Conservation (phyloP, 441 rosid species). For the Brassica balearica region DNA sequence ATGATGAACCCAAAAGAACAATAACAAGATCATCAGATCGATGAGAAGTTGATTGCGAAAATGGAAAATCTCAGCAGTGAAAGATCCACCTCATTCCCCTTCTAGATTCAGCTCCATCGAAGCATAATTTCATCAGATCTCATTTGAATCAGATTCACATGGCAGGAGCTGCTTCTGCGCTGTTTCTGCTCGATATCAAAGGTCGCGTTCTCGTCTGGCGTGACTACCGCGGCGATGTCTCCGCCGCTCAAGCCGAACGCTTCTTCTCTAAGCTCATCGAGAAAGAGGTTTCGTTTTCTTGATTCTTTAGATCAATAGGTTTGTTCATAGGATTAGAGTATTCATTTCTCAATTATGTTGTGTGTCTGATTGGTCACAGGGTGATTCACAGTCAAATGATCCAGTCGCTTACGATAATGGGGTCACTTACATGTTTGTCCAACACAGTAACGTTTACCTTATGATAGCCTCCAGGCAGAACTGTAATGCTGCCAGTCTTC, state of each 20-base stretch:
- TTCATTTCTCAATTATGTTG: background rate
- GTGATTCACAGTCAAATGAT: constrained; percentile 63
- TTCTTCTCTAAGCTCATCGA: background rate
- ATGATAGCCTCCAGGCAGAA: constrained; percentile 66
- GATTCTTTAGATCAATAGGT: background rate
- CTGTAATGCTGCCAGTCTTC: constrained; percentile 67
- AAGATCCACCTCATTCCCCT: constrained; percentile 3
- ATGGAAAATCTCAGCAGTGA: background rate
- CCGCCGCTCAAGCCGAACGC: background rate
- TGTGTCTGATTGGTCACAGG: constrained; percentile 34
- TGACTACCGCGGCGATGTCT: constrained; percentile 4
- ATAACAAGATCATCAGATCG: constrained; percentile 6
- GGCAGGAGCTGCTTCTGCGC: constrained; percentile 8
- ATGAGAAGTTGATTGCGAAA: background rate
- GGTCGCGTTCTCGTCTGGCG: constrained; percentile 7
- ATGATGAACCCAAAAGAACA: too few relatives aligned
- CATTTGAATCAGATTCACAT: constrained; percentile 27
- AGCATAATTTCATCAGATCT: constrained; percentile 12
- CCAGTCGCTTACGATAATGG: constrained; percentile 68
- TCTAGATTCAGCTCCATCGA: constrained; percentile 5
- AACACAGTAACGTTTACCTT: constrained; percentile 63
- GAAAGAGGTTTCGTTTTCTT: background rate
- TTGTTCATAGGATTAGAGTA: background rate
- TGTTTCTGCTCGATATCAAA: background rate
- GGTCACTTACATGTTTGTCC: constrained; percentile 65